These are phyloP conservation scores for Dendrobium nobile DNA, from an alignment of 106 monocot species.

Conservation along the genomic window DNA sequence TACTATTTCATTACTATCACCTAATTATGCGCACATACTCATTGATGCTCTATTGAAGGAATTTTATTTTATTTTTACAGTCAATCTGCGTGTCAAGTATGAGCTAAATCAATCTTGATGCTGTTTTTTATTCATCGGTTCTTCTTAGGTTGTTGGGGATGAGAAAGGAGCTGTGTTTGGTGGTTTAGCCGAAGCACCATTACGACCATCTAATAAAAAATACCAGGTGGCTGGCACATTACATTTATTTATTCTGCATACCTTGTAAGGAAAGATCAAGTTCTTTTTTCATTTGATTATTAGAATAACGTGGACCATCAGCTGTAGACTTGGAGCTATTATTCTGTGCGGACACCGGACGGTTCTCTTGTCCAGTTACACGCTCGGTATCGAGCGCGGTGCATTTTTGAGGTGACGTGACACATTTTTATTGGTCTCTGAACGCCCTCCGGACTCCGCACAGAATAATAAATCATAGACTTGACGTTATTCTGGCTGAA, in stretches of 20 bases:
- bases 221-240: constrained; percentile 60
- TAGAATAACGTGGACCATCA: not conserved
- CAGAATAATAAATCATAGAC: not conserved
- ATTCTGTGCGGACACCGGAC: too few species aligned
- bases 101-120: not conserved
- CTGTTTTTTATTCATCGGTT: not conserved
- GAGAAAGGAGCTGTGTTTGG: constrained; percentile 88
- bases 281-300: not conserved
- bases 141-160: constrained; percentile 82
- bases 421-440: too few species aligned
- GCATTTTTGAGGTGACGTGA: too few species aligned
- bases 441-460: too few species aligned
- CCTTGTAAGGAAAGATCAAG: not conserved
- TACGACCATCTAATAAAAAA: constrained; percentile 73
- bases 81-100: not conserved
- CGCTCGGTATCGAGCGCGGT: too few species aligned
- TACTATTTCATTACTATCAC: too few species aligned
- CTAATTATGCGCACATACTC: too few species aligned
- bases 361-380: too few species aligned
- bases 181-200: constrained; percentile 84
- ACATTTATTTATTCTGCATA: not conserved
- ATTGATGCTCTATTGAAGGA: not conserved
- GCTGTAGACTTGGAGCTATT: not conserved
- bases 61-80: not conserved
- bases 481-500: not conserved